Evolutionary conservation across 169 alveolate genomes (phyloP).

Genomic region (Cryptosporidium sp.): DNA sequence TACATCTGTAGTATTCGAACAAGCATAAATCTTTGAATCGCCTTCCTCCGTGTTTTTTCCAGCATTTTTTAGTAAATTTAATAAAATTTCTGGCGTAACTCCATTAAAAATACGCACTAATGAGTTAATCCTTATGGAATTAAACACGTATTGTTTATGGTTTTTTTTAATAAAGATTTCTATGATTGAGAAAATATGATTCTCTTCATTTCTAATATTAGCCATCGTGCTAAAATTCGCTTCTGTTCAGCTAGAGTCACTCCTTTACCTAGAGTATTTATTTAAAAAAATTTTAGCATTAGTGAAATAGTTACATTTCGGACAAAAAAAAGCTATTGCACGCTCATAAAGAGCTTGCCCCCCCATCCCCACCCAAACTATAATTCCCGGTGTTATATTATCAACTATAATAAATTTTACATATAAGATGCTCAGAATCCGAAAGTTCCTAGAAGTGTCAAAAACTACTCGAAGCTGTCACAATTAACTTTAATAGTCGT

Average conservation of each 20-base stretch:
- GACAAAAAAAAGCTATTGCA: too few relatives aligned
- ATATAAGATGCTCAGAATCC: background rate
- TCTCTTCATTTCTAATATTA: background rate
- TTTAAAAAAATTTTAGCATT: background rate
- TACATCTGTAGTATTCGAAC: background rate
- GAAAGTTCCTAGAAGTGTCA: background rate
- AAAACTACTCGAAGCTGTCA: too few relatives aligned
- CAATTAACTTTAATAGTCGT: too few relatives aligned
- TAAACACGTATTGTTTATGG: background rate
- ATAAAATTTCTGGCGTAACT: background rate
- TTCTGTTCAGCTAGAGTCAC: background rate
- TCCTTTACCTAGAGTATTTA: background rate
- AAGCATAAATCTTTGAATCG: background rate
- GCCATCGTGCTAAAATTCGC: background rate
- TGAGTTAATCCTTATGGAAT: background rate
- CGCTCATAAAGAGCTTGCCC: background rate
- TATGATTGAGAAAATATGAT: background rate
- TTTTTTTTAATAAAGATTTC: slow-evolving; percentile 1
- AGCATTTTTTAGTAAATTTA: background rate
- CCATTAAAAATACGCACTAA: background rate
- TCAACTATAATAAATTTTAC: background rate
- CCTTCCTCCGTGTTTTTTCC: background rate
- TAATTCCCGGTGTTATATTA: background rate
- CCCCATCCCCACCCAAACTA: background rate
- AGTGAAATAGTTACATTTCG: background rate